Evolutionary conservation across 345 rosid genomes (phyloP).

Genomic region (Eucalyptus virginea): DNA sequence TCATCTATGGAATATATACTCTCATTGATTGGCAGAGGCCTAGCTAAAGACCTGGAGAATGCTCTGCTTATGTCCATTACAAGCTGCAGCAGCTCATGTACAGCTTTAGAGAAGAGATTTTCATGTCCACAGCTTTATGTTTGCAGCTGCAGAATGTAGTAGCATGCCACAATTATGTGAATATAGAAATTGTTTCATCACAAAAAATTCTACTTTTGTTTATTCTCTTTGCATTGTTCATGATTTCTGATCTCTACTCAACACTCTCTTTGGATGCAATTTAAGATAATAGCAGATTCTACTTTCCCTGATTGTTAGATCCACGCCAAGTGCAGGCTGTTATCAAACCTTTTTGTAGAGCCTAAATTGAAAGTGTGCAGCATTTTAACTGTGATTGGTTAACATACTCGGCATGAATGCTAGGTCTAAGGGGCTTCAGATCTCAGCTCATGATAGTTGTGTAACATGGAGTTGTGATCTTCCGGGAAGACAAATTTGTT

Average conservation of each 20-base stretch:
- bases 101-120: neutral
- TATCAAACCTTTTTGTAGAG: neutral
- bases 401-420: neutral
- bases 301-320: neutral
- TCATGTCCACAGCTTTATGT: neutral
- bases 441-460: neutral
- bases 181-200: neutral
- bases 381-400: neutral
- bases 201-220: neutral
- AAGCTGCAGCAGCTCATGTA: neutral
- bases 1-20: conserved; percentile 6
- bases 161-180: neutral
- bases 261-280: neutral
- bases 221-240: neutral
- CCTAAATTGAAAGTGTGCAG: neutral
- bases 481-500: neutral
- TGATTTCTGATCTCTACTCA: neutral
- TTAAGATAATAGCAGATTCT: neutral
- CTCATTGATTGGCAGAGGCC: neutral
- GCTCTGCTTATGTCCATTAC: neutral
- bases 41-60: conserved; percentile 12
- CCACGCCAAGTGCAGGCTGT: neutral
- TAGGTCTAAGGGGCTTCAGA: neutral
- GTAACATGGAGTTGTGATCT: neutral
- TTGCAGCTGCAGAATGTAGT: neutral